phyloP scores from a whole-genome alignment of 2,329 filamentous ascomycete species.

The Leptographium flavum region DNA sequence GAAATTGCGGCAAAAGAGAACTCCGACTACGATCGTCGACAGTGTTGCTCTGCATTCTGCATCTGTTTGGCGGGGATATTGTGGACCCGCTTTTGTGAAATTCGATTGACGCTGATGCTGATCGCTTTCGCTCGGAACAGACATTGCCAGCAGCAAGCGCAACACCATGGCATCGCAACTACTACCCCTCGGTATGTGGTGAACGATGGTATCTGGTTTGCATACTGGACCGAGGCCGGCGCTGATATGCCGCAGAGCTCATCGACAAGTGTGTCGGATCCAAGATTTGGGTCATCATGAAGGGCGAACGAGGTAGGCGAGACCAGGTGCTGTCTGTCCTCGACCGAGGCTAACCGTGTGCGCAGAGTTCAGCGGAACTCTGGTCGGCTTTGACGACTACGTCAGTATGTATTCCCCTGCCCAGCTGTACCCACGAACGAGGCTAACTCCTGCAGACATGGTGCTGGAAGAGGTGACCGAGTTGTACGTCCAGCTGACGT shows the following conservation, averaged over 20 bases:
- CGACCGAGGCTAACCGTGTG: not conserved
- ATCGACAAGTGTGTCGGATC: conserved; percentile 99
- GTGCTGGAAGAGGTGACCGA: conserved; percentile 95
- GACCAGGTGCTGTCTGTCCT: not conserved
- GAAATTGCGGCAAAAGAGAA: no score
- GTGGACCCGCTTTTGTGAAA: not conserved
- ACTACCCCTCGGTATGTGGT: conserved; percentile 48
- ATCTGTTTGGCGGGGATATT: no score
- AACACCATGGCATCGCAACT: conserved; percentile 55
- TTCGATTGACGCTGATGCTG: not conserved
- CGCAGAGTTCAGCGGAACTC: conserved; percentile 84
- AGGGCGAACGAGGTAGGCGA: conserved; percentile 79
- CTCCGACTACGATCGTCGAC: no score
- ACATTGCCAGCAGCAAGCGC: not conserved
- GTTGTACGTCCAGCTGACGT: conserved; percentile 45
- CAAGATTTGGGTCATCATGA: conserved; percentile 98
- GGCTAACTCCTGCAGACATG: conserved; percentile 56
- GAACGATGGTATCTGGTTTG: not conserved
- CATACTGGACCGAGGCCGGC: not conserved
- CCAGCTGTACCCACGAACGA: conserved; percentile 4
- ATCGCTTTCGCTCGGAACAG: not conserved
- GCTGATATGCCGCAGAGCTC: conserved; percentile 48
- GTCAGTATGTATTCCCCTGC: conserved; percentile 62
- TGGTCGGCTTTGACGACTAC: conserved; percentile 96
- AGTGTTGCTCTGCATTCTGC: no score